Evolutionary conservation across 2,329 filamentous ascomycete species (phyloP).

Genomic region (Mycosphaerella arachidis): DNA sequence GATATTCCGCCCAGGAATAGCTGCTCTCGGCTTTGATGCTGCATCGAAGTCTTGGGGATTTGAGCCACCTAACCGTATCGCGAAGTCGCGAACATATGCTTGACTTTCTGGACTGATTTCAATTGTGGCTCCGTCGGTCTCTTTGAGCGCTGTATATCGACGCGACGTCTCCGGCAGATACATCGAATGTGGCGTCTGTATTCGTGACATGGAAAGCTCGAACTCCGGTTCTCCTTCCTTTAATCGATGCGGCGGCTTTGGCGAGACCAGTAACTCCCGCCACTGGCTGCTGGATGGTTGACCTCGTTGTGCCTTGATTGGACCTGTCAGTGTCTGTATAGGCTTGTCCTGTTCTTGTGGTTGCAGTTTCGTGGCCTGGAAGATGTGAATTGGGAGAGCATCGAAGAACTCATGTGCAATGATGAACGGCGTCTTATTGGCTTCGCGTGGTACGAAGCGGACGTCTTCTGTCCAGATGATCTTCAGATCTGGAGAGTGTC

Average conservation of each 20-base stretch:
- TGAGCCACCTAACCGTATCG: conserved; percentile 72
- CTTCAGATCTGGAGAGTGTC: conserved; percentile 63
- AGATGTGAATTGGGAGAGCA: conserved; percentile 90
- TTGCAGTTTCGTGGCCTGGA: conserved; percentile 62
- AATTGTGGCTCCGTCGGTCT: conserved; percentile 64
- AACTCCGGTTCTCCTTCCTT: conserved; percentile 66
- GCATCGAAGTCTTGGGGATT: conserved; percentile 27
- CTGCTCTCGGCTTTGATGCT: conserved; percentile 17
- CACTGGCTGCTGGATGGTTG: conserved; percentile 56
- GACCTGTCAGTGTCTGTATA: conserved; percentile 45
- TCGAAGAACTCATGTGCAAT: conserved; percentile 99
- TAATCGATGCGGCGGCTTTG: conserved; percentile 50
- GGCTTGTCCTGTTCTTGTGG: conserved; percentile 35
- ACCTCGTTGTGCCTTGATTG: conserved; percentile 38
- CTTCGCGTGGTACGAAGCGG: conserved; percentile 65
- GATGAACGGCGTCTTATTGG: conserved; percentile 78
- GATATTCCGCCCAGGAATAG: conserved; percentile 19
- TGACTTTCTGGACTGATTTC: conserved; percentile 88
- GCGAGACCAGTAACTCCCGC: conserved; percentile 76
- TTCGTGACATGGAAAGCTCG: conserved; percentile 71
- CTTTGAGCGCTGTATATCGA: conserved; percentile 72
- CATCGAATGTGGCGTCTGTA: conserved; percentile 73
- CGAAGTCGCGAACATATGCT: conserved; percentile 75
- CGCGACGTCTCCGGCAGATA: conserved; percentile 78
- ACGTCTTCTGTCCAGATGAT: conserved; percentile 89